Base-by-base conservation (phyloP, 2,329 filamentous ascomycete species). In the Aureobasidium namibiae region DNA sequence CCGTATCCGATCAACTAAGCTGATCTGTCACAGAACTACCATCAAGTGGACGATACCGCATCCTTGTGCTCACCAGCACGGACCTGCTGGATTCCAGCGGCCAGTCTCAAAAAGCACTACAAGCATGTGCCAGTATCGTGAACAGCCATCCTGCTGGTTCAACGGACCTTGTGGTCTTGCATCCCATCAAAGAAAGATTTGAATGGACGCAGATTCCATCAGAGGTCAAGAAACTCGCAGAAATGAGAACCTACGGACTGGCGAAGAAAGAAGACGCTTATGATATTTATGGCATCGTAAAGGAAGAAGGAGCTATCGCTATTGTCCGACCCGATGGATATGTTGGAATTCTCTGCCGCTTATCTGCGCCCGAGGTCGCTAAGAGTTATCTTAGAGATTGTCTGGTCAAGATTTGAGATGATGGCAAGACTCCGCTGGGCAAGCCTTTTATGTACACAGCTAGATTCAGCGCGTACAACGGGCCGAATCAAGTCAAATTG, bases 241-340 rank as follows among this genome's bases (percentile, higher is more conserved):
- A 66, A 58, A 64, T 63, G 61, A 46, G 64, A 21, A 60, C 64
- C 21, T 52, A 63, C n/a, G 64, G 64, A n/a, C 16, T 59, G 3
- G 54, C 64, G 11, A 57, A 54, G 41, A 63, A 48, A 26, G 61
- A 62, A 3, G 63, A 62, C 59, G 73, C 76, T 18, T 78, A 87
- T 65, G 71, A 78, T 58, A 76, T 76, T 6, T 87, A 83, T 60
- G 85, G 84, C 0, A 75, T 89, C 2, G 75, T 82, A 61, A 67
- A 64, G n/a, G 71, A 76, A 52, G 69, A 69, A 24, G 84, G 85
- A 0, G 82, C 80, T 61, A 73, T 82, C 4, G 80, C 86, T 0
- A 71, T 83, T 1, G 69, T 84, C 3, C 70, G 86, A 42, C 86
- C 86, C 1, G 86, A 89, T 72, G 82, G 86, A 66, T 83, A 88